phyloP scores from a whole-genome alignment of 352 stramenopile genomes.

The Phytophthora sojae region DNA sequence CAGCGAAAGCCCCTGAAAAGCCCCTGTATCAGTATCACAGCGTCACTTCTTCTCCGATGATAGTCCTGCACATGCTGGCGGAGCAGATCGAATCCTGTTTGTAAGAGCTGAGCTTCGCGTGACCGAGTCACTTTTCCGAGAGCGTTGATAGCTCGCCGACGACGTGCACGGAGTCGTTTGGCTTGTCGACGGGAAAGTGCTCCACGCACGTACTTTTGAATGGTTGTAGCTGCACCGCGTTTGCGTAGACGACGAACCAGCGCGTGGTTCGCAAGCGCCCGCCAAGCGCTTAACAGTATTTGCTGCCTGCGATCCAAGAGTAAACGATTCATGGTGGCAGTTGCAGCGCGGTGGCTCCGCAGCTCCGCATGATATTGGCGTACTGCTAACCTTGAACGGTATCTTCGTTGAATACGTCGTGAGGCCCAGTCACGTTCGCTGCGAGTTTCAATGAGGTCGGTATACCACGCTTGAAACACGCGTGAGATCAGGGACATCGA shows the following conservation, averaged over 20 bases:
- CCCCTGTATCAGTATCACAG: slow-evolving; percentile 45
- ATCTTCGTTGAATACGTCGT: slow-evolving; percentile 52
- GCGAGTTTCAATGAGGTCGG: slow-evolving; percentile 17
- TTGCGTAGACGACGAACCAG: slow-evolving; percentile 59
- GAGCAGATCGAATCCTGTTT: slow-evolving; percentile 41
- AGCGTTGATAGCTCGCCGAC: slow-evolving; percentile 43
- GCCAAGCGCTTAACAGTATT: slow-evolving; percentile 44
- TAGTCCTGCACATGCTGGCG: slow-evolving; percentile 40
- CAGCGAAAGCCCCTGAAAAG: slow-evolving; percentile 55
- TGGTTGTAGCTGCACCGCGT: slow-evolving; percentile 46
- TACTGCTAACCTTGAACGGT: slow-evolving; percentile 40
- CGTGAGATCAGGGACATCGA: slow-evolving; percentile 24
- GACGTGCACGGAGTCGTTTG: slow-evolving; percentile 45
- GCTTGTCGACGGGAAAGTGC: slow-evolving; percentile 47
- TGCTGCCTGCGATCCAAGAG: slow-evolving; percentile 46
- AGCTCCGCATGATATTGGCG: slow-evolving; percentile 51
- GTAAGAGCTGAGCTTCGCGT: slow-evolving; percentile 43
- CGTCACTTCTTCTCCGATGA: slow-evolving; percentile 15
- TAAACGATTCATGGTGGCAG: slow-evolving; percentile 57
- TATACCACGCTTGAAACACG: slow-evolving; percentile 41
- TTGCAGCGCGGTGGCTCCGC: slow-evolving; percentile 51
- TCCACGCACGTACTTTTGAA: slow-evolving; percentile 59
- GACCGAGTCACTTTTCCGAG: slow-evolving; percentile 45
- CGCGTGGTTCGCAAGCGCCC: slow-evolving; percentile 52
- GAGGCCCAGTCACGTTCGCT: slow-evolving; percentile 27